Evolutionary conservation across 2,329 filamentous ascomycete genomes (phyloP).

Genomic region (Ambrosiella cleistominuta): DNA sequence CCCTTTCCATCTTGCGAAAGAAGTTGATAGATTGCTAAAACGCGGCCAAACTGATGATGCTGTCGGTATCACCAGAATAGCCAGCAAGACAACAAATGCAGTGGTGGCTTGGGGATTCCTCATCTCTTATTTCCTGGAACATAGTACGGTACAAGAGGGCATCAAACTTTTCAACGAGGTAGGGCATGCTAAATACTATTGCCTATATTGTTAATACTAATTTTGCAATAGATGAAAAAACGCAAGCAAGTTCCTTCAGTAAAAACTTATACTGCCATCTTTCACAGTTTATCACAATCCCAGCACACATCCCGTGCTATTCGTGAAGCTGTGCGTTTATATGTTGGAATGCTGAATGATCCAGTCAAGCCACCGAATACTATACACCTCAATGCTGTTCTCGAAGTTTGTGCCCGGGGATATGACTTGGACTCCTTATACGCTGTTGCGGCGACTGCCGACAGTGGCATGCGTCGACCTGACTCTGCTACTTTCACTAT

Average conservation of each 20-base stretch:
- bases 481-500: constrained; percentile 60
- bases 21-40: constrained; percentile 43
- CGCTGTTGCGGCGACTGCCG: constrained; percentile 53
- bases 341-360: constrained; percentile 52
- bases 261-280: constrained; percentile 68
- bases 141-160: constrained; percentile 42
- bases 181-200: constrained; percentile 15
- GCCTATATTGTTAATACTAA: too few relatives aligned
- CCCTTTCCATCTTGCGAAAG: constrained; percentile 52
- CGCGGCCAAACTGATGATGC: constrained; percentile 49
- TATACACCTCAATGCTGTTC: constrained; percentile 75
- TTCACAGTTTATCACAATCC: constrained; percentile 53
- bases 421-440: constrained; percentile 67
- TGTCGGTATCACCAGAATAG: constrained; percentile 45
- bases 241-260: constrained; percentile 62
- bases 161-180: constrained; percentile 83
- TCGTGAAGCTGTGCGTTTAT: constrained; percentile 54
- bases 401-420: constrained; percentile 62
- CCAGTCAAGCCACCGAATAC: constrained; percentile 52
- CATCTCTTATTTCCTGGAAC: constrained; percentile 51
- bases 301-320: constrained; percentile 42
- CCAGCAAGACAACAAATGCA: constrained; percentile 46
- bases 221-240: constrained; percentile 71
- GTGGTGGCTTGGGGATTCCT: constrained; percentile 78
- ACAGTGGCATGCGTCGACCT: constrained; percentile 44